Evolutionary conservation across 441 rosid species (phyloP).

Genomic region (Arabidopsis lyrata): DNA sequence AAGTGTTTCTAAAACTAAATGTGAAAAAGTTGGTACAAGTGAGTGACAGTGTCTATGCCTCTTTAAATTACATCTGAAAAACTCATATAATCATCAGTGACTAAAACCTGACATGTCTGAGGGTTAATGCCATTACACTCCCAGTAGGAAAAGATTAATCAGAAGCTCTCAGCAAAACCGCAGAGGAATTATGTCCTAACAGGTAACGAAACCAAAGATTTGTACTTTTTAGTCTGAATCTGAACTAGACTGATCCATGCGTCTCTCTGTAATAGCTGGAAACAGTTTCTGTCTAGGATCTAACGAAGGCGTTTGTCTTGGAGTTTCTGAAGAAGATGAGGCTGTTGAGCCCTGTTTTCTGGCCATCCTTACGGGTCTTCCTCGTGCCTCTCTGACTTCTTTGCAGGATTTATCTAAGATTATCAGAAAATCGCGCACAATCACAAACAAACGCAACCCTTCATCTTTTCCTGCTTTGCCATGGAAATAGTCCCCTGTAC

Average conservation of each 20-base stretch:
- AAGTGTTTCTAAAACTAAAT: constrained; percentile 25
- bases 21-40: neutral
- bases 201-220: neutral
- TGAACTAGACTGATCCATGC: constrained; percentile 49
- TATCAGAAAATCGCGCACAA: constrained; percentile 83
- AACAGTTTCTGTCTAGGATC: constrained; percentile 67
- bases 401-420: constrained; percentile 89
- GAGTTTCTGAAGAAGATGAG: constrained; percentile 57
- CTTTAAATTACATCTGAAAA: too few species aligned
- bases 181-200: constrained; percentile 30
- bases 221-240: constrained; percentile 46
- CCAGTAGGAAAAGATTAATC: neutral
- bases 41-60: neutral
- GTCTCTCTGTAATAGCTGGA: constrained; percentile 75
- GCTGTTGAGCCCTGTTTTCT: constrained; percentile 61
- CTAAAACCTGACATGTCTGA: constrained; percentile 31
- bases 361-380: constrained; percentile 50
- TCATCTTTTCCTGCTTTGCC: constrained; percentile 93
- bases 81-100: neutral
- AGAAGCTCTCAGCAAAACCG: constrained; percentile 30
- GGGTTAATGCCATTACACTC: neutral
- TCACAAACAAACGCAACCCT: constrained; percentile 81
- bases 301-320: constrained; percentile 49
- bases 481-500: constrained; percentile 97
- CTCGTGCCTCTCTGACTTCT: constrained; percentile 68